Evolutionary conservation across 768 basidiomycete species (phyloP), one percentile per base, ranked within the genome.

Genomic region (Tylopilus plumbeoviolaceoides): DNA sequence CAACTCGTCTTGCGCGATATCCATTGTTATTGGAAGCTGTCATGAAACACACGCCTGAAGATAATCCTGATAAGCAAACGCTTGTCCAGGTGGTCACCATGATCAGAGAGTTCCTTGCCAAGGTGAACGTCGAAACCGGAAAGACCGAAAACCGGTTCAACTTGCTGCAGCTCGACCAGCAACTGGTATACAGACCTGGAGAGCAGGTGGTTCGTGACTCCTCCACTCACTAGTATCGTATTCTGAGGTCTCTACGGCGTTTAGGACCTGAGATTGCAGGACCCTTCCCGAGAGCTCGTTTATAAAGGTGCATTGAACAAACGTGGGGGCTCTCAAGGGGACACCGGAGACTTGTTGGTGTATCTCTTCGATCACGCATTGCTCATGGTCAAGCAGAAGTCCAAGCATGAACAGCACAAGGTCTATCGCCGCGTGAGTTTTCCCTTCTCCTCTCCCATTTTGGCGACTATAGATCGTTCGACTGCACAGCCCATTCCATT

Each of bases 361-460:
- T 98, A 95, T 75, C 71, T 99, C 63, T 97, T 99, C 65, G 97
- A 99, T 67, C 97, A 99, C 69, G 94, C 94, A 1, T 73, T 99
- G 40, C 74, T 99, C 30, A 91, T 98, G 81, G 94, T 90, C 58
- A 98, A 93, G 72, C 87, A 93, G 66, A 94, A 92, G 70, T 90
- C 84, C 70, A 93, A 94, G 66, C 84, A 86, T 47, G 95, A 98
- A 60, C 91, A 93, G 62, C 87, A 83, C 70, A 91, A 90, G 66
- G 95, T 98, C 12, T 95, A 97, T 65, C 84, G 95, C 60, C 84
- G 89, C 61, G 95, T 98, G 65, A 67, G 88, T 74, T 46, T 25
- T 47, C 46, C 30, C 3, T 14, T 33, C 9, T 12, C 38, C 36
- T 58, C n/a, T 47, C 42, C 18, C 11, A 5, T 44, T 40, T 40